Evolutionary conservation across 2,329 filamentous ascomycete species (phyloP).

Genomic region (Alternaria ventricosa): DNA sequence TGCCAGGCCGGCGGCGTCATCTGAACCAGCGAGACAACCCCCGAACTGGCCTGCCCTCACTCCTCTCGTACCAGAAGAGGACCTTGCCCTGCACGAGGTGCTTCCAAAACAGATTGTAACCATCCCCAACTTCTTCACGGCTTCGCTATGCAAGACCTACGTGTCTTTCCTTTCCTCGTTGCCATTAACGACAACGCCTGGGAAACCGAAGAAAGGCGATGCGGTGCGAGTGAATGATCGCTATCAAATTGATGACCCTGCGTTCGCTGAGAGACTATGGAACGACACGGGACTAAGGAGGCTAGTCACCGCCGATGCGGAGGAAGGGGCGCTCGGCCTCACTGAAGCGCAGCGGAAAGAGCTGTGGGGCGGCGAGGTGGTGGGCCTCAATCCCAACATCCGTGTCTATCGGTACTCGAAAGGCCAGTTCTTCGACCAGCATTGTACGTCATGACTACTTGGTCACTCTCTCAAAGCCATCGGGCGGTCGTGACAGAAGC

Average conservation of each 20-base stretch:
- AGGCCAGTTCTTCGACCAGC: constrained; percentile 90
- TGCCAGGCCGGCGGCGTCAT: background rate
- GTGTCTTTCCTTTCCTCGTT: constrained; percentile 74
- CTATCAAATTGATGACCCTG: constrained; percentile 78
- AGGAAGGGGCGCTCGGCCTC: constrained; percentile 41
- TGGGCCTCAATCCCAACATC: constrained; percentile 89
- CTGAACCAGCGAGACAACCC: constrained; percentile 24
- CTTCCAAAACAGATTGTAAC: constrained; percentile 73
- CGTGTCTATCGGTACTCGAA: constrained; percentile 85
- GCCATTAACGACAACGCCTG: constrained; percentile 78
- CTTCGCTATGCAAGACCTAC: constrained; percentile 76
- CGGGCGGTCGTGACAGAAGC: background rate
- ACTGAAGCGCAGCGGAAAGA: constrained; percentile 41
- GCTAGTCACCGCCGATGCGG: constrained; percentile 52
- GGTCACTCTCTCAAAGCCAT: background rate
- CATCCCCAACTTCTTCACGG: constrained; percentile 76
- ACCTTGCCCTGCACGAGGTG: constrained; percentile 66
- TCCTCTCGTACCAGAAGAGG: constrained; percentile 69
- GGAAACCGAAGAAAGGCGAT: constrained; percentile 78
- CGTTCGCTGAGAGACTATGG: constrained; percentile 80
- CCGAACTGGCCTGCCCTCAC: constrained; percentile 76
- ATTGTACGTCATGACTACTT: constrained; percentile 69
- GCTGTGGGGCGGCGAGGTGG: constrained; percentile 78
- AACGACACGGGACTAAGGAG: constrained; percentile 75
- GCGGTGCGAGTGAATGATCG: constrained; percentile 88